phyloP scores from a whole-genome alignment of 352 stramenopile species.

The Globisporangium nagaii region DNA sequence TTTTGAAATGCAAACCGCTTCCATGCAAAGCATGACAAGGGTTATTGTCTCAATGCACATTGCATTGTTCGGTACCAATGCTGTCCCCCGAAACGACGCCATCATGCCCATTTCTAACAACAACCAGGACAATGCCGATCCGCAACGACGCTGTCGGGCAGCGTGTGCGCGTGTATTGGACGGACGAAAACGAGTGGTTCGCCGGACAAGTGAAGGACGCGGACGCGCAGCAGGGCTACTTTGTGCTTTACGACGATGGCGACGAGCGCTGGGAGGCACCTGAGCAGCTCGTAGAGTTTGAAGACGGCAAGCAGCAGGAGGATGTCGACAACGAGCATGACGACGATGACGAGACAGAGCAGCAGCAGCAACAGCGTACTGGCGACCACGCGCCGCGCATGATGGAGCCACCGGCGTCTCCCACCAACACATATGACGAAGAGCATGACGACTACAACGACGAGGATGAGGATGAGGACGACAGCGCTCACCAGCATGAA shows the following conservation, averaged over 20 bases:
- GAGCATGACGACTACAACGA: constrained; percentile 10
- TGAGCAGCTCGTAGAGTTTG: constrained; percentile 31
- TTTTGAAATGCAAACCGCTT: no score
- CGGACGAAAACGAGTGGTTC: constrained; percentile 74
- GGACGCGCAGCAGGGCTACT: constrained; percentile 40
- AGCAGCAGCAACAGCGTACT: background rate
- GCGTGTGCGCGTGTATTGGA: constrained; percentile 70
- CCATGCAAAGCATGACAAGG: background rate
- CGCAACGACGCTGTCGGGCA: constrained; percentile 31
- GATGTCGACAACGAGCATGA: background rate
- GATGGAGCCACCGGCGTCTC: constrained; percentile 44
- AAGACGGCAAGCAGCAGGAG: constrained; percentile 4
- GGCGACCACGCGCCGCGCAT: constrained; percentile 12
- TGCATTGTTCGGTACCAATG: background rate
- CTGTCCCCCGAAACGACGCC: background rate
- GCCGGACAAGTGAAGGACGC: constrained; percentile 37
- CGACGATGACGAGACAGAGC: background rate
- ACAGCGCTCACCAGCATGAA: no score
- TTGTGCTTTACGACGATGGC: constrained; percentile 75
- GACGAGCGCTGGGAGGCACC: constrained; percentile 69
- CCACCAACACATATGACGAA: constrained; percentile 22
- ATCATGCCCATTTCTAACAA: background rate
- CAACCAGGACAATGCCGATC: background rate
- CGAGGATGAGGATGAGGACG: background rate
- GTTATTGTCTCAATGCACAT: background rate